These are phyloP conservation scores for Aspergillaceae sp. DNA, from an alignment of 2,329 filamentous ascomycete species.

Conservation along the genomic window DNA sequence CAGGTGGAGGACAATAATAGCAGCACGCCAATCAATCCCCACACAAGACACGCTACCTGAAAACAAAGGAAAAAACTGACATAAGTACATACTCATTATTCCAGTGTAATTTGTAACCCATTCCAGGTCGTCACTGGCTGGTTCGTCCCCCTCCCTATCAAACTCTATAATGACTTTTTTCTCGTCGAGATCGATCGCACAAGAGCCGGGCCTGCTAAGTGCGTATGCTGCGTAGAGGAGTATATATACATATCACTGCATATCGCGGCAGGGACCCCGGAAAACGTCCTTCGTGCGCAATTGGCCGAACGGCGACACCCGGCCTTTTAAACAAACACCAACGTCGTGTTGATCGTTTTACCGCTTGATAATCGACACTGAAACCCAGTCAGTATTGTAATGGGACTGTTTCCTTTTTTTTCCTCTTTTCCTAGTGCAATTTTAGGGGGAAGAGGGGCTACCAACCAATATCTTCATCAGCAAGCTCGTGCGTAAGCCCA, in stretches of 20 bases:
- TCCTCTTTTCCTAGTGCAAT: not conserved
- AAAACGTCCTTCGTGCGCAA: constrained; percentile 13
- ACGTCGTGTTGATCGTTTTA: constrained; percentile 31
- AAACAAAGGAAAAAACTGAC: not conserved
- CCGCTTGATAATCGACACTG: constrained; percentile 62
- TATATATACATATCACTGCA: not conserved
- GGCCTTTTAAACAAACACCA: constrained; percentile 18
- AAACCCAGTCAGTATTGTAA: constrained; percentile 15
- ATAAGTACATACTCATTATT: constrained; percentile 6
- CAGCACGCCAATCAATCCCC: not conserved
- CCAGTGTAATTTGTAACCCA: constrained; percentile 10
- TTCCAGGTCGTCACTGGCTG: constrained; percentile 13
- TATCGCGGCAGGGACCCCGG: constrained; percentile 5
- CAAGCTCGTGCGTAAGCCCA: constrained; percentile 80
- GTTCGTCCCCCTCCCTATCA: constrained; percentile 7
- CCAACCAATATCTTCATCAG: constrained; percentile 93
- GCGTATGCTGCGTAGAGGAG: constrained; percentile 9
- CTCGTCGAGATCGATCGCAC: constrained; percentile 21
- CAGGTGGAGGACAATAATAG: not conserved
- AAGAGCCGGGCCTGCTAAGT: constrained; percentile 19
- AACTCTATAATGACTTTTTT: constrained; percentile 1
- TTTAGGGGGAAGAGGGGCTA: constrained; percentile 10
- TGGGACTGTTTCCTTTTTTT: not conserved
- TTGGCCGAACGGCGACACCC: constrained; percentile 18
- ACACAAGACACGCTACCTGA: not conserved